Conservation (phyloP, 306 rosid species). For the Castanospermum australe region DNA sequence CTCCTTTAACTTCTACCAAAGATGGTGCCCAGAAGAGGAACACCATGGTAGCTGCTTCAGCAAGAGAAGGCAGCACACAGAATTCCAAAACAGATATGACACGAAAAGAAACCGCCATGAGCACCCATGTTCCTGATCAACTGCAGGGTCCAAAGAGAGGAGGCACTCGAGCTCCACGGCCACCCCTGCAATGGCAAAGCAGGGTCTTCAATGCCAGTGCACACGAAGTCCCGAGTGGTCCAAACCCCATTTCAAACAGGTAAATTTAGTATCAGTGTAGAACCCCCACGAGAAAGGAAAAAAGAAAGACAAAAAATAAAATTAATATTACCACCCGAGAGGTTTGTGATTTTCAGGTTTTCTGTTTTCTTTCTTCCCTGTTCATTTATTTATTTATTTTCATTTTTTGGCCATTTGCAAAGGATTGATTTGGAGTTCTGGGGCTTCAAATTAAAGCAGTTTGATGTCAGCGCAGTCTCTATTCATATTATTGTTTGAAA, state of each 20-base stretch:
- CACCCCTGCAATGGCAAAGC: conserved; percentile 41
- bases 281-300: not conserved
- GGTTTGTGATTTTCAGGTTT: conserved; percentile 30
- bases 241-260: conserved; percentile 82
- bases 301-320: not conserved
- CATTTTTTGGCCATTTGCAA: not conserved
- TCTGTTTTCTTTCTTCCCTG: not conserved
- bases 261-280: conserved; percentile 28
- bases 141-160: conserved; percentile 30
- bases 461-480: conserved; percentile 36
- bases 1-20: conserved; percentile 12
- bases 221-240: conserved; percentile 92
- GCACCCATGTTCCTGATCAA: conserved; percentile 22
- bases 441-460: conserved; percentile 16
- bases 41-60: conserved; percentile 18
- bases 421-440: conserved; percentile 8
- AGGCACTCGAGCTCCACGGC: conserved; percentile 13
- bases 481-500: conserved; percentile 31
- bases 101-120: not conserved
- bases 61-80: conserved; percentile 27
- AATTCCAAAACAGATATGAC: conserved; percentile 14
- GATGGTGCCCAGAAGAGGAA: conserved; percentile 22
- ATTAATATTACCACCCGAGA: not conserved
- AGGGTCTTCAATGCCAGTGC: conserved; percentile 48
- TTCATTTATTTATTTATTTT: not conserved